Percentiles rank a stretch among this genome's conserved stretches.
Conservation (phyloP, 2,329 filamentous ascomycete genomes). For the Grosmannia clavigera region DNA sequence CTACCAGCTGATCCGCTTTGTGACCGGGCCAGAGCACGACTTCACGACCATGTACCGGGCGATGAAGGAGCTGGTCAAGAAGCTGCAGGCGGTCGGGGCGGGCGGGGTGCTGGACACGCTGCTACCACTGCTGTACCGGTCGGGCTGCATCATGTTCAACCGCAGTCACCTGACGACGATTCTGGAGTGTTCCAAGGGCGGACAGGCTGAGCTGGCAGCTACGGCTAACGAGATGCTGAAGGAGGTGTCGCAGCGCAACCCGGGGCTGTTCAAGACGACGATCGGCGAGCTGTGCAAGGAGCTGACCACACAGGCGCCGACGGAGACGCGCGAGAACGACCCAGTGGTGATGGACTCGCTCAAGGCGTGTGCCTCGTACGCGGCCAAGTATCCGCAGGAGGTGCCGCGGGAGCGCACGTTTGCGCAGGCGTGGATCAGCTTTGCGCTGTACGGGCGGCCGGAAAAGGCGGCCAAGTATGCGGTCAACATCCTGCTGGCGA, state of each 20-base stretch:
- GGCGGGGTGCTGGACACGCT: constrained; percentile 65
- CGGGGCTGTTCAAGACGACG: constrained; percentile 84
- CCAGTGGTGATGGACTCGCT: constrained; percentile 73
- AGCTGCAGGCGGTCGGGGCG: constrained; percentile 56
- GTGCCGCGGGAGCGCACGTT: constrained; percentile 74
- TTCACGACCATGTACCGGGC: constrained; percentile 85
- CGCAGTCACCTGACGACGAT: constrained; percentile 85
- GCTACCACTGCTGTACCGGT: constrained; percentile 69
- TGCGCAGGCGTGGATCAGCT: constrained; percentile 66
- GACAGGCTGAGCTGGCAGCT: constrained; percentile 64
- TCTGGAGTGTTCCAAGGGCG: constrained; percentile 73
- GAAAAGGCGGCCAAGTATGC: constrained; percentile 85
- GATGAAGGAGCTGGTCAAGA: constrained; percentile 78
- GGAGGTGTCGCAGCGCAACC: constrained; percentile 81
- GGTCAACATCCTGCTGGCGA: constrained; percentile 75
- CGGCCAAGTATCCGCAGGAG: constrained; percentile 72
- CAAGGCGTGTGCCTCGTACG: constrained; percentile 87
- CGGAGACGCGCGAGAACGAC: constrained; percentile 54
- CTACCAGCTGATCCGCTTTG: constrained; percentile 80
- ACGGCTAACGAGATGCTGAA: constrained; percentile 82
- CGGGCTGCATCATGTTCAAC: constrained; percentile 80
- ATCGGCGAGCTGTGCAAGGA: constrained; percentile 84
- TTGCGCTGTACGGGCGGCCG: constrained; percentile 71
- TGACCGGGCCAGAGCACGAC: constrained; percentile 74
- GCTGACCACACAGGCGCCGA: constrained; percentile 69